Evolutionary conservation across 108 stramenopile species (phyloP), one percentile per base, ranked within the genome.

Genomic region (Discostella pseudostelligera): DNA sequence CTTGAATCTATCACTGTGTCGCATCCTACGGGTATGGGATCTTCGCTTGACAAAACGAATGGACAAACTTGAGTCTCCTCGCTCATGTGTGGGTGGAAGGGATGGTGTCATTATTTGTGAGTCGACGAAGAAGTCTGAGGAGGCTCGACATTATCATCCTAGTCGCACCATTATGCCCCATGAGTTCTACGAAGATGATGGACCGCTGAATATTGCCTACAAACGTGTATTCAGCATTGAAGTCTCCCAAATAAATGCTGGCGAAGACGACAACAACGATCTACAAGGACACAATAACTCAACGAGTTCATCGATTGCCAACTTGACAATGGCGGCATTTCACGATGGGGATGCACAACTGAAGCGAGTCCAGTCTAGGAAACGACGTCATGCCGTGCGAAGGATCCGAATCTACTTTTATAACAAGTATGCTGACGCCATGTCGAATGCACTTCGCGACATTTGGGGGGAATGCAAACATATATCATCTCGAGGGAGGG

Each of bases 381-480:
- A 62, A 54, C 53, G 74, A 29, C 78, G 73, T 35, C 74, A 78
- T 28, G 19, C 42, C 13, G 69, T 76, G 7, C 70, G 62, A 39
- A 51, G 81, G 22, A 70, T 84, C 9, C 72, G 70, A 0, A 63
- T 91, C 8, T 91, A 85, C 46, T 81, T 87, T 40, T 91, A 91
- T 60, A 72, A 79, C 25, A 35, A 49, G 1, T 91, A 88, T 62
- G 89, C 89, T 22, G 57, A 68, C 12, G 61, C 49, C 3, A 37
- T 88, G 48, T 40, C 65, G 21, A 17, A 13, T n/a, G 60, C 70
- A 47, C 43, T 87, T 24, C 58, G 22, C 9, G 50, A 69, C 11
- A 9, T 62, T 5, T 25, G 56, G 26, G 36, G 37, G 32, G 32
- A 32, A 5, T 5, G 32, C 4, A 32, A 32, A 32, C 0, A 43